Conservation (phyloP, 495 filamentous ascomycete genomes). For the Tuber aestivum region DNA sequence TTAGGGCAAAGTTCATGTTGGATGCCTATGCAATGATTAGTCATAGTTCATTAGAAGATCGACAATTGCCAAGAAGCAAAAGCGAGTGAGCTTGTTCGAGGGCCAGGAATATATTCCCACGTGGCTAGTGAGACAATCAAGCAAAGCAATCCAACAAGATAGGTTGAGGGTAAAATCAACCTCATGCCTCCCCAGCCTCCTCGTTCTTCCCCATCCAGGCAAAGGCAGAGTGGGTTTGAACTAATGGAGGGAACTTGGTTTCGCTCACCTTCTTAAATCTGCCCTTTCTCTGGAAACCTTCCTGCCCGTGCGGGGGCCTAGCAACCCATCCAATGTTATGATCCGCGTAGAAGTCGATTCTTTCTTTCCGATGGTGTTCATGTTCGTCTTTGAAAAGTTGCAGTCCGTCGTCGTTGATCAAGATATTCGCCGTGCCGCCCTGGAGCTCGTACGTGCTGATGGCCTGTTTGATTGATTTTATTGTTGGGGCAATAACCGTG, state of each 20-base stretch:
- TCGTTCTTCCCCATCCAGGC: neutral
- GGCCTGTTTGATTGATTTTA: constrained; percentile 43
- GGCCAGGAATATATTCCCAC: neutral
- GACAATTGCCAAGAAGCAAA: neutral
- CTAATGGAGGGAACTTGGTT: neutral
- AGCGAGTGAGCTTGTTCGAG: neutral
- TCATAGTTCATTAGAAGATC: constrained; percentile 20
- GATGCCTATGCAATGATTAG: constrained; percentile 52
- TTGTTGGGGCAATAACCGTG: constrained; percentile 43
- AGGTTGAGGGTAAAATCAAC: constrained; percentile 6
- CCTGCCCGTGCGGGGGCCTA: constrained; percentile 57
- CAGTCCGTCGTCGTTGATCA: constrained; percentile 74
- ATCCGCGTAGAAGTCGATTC: constrained; percentile 58
- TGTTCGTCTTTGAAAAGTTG: constrained; percentile 54
- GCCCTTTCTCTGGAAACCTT: constrained; percentile 58
- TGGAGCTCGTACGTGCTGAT: constrained; percentile 68
- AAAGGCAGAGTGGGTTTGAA: neutral
- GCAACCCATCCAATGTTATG: constrained; percentile 77
- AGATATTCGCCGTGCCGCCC: constrained; percentile 72
- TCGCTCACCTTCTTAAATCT: constrained; percentile 49
- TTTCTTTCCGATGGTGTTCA: constrained; percentile 47
- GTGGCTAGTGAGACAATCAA: constrained; percentile 18
- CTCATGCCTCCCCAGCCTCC: constrained; percentile 18
- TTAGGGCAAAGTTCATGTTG: constrained; percentile 78
- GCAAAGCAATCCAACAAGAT: constrained; percentile 9